Conservation (phyloP, 2,329 filamentous ascomycete species). For the Trichoderma cornu-damae region DNA sequence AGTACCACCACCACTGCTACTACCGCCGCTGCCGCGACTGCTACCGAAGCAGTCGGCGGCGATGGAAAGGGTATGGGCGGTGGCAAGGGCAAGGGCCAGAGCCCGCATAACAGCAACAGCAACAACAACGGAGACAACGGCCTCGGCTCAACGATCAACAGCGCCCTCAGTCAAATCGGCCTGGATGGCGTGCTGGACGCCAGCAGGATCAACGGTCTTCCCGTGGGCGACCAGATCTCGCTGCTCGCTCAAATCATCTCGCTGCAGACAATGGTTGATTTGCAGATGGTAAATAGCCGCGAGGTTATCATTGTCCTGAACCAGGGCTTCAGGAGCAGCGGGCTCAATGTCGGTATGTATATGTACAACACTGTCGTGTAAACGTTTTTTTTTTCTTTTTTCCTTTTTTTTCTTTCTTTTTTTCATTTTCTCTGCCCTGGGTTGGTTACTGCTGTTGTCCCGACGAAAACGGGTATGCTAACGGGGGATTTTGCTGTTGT, state of each 20-base stretch:
- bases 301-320: constrained; percentile 25
- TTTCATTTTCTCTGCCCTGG: too few species aligned
- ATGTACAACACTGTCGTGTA: rapidly evolving
- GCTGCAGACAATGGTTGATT: constrained; percentile 25
- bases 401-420: too few species aligned
- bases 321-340: constrained; percentile 23
- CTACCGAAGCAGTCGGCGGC: not conserved
- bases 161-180: constrained; percentile 29
- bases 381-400: not conserved
- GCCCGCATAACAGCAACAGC: not conserved
- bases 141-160: constrained; percentile 23
- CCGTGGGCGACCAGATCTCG: constrained; percentile 27
- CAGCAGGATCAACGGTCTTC: constrained; percentile 27
- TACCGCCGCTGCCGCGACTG: not conserved
- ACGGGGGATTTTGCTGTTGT: not conserved
- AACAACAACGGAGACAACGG: constrained; percentile 17
- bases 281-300: constrained; percentile 24
- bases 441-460: too few species aligned
- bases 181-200: constrained; percentile 27
- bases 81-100: constrained; percentile 1
- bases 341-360: constrained; percentile 22
- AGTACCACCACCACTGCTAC: too few species aligned
- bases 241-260: constrained; percentile 27
- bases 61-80: constrained; percentile 1
- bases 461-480: not conserved